These are phyloP conservation scores for Cladophialophora yegresii DNA, from an alignment of 2,329 filamentous ascomycete genomes.

Conservation along the genomic window DNA sequence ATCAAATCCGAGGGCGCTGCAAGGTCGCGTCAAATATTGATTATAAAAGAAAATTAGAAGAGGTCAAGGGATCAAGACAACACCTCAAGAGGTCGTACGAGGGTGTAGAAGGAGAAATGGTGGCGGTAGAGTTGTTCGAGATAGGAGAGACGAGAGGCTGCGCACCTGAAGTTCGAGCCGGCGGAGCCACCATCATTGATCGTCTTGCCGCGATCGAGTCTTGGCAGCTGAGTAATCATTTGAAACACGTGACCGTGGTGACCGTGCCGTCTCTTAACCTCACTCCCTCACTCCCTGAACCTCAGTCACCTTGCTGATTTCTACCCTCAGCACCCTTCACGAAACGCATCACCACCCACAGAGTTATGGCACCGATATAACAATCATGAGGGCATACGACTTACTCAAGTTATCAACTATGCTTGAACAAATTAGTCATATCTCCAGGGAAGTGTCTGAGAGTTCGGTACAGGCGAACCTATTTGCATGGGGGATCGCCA, in stretches of 20 bases:
- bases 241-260: background rate
- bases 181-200: background rate
- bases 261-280: background rate
- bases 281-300: no score
- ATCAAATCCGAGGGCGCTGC: conserved; percentile 18
- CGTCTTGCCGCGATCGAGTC: background rate
- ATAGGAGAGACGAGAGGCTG: conserved; percentile 29
- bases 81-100: conserved; percentile 22
- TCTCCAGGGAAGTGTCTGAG: no score
- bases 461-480: no score
- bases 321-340: no score
- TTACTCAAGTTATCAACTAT: no score
- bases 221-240: background rate
- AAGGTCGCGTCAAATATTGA: conserved; percentile 13
- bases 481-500: no score
- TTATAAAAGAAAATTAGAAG: conserved; percentile 1
- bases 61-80: conserved; percentile 12
- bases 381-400: no score
- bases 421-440: no score
- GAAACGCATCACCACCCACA: no score
- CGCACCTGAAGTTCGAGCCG: conserved; percentile 20
- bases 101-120: conserved; percentile 24
- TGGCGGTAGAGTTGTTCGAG: conserved; percentile 24
- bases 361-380: no score
- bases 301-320: no score